Percentiles rank a stretch among this genome's conserved stretches.
Evolutionary conservation across 768 basidiomycete species (phyloP).

Genomic region (Dentipellis fragilis): DNA sequence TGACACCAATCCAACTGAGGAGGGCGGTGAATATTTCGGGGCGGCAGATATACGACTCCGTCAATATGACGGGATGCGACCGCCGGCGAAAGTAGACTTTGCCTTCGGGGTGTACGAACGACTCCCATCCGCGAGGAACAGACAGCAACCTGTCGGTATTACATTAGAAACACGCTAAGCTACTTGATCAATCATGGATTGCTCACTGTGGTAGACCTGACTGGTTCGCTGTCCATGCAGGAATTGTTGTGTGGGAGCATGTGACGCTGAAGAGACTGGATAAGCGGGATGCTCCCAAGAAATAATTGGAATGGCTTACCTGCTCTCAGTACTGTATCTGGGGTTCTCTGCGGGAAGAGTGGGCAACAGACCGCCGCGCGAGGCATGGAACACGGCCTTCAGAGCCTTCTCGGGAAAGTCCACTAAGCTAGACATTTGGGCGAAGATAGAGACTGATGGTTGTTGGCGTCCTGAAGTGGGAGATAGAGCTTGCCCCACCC

Average conservation of each 20-base stretch:
- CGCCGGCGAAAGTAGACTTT: neutral
- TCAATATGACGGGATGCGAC: neutral
- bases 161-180: neutral
- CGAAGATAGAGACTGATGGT: neutral
- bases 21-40: neutral
- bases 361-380: neutral
- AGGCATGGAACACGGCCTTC: neutral
- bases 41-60: neutral
- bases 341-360: neutral
- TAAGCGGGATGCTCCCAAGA: neutral
- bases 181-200: neutral
- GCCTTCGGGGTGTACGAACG: slow-evolving; percentile 1
- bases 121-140: neutral
- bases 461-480: too few relatives aligned
- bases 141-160: neutral
- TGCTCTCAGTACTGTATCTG: neutral
- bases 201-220: neutral
- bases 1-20: neutral
- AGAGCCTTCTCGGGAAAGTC: neutral
- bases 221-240: neutral
- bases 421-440: neutral
- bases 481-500: too few relatives aligned
- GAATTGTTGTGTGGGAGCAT: neutral
- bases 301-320: neutral
- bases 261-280: neutral